A percentile compares a stretch with the other conserved stretches of the same genome.
phyloP scores from a whole-genome alignment of 352 stramenopile species.

The Globisporangium sylvaticum region DNA sequence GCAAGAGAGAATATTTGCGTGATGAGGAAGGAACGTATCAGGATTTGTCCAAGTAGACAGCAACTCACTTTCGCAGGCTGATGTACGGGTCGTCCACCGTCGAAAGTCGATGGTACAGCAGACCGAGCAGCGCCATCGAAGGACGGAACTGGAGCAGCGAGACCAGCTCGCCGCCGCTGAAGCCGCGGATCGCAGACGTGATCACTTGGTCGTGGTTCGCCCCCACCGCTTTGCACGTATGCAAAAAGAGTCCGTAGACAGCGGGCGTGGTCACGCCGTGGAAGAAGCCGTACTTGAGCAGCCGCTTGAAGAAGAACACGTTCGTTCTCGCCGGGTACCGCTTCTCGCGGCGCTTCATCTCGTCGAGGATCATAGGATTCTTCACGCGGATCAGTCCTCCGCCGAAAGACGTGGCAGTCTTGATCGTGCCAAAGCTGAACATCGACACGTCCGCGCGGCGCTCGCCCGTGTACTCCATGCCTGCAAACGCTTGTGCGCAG shows the following conservation, averaged over 20 bases:
- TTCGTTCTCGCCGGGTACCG: slow-evolving; percentile 66
- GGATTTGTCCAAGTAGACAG: neutral
- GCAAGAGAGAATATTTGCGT: neutral
- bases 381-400: slow-evolving; percentile 64
- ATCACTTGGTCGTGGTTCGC: slow-evolving; percentile 78
- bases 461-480: slow-evolving; percentile 62
- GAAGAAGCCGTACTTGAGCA: slow-evolving; percentile 75
- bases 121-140: slow-evolving; percentile 68
- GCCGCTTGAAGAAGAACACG: slow-evolving; percentile 65
- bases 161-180: slow-evolving; percentile 73
- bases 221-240: slow-evolving; percentile 57
- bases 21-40: neutral
- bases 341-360: slow-evolving; percentile 66
- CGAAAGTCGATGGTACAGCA: slow-evolving; percentile 67
- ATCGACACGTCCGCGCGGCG: slow-evolving; percentile 64
- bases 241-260: slow-evolving; percentile 71
- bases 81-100: slow-evolving; percentile 71
- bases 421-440: slow-evolving; percentile 89
- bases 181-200: slow-evolving; percentile 77
- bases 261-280: slow-evolving; percentile 67
- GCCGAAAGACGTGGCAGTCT: slow-evolving; percentile 79
- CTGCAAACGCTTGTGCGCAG: slow-evolving; percentile 73
- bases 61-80: slow-evolving; percentile 53
- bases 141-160: slow-evolving; percentile 70
- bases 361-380: slow-evolving; percentile 41